Evolutionary conservation across 1,284 basidiomycete genomes (phyloP).

Genomic region (Abortiporus biennis): DNA sequence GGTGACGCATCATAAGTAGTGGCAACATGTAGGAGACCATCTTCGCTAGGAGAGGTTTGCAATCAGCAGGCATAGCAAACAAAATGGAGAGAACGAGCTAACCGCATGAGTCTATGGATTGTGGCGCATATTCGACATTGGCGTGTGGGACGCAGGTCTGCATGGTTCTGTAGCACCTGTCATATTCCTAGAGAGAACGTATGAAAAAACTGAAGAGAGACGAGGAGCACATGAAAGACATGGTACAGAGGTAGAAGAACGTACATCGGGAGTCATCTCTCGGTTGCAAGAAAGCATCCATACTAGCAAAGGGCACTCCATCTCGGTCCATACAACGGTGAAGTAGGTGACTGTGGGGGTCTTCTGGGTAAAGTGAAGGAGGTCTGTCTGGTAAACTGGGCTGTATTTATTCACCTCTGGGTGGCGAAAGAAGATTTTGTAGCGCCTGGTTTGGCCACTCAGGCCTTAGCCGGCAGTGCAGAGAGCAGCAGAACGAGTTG

Average conservation of each 20-base stretch:
- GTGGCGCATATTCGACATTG: conserved; percentile 44
- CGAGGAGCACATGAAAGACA: conserved; percentile 4
- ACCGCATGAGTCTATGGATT: conserved; percentile 60
- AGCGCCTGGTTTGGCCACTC: not conserved
- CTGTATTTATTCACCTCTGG: not conserved
- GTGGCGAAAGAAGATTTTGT: not conserved
- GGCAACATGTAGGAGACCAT: conserved; percentile 70
- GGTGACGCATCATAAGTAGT: conserved; percentile 77
- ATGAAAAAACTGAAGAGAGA: conserved; percentile 1
- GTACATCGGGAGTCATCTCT: conserved; percentile 59
- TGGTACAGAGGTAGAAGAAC: conserved; percentile 16
- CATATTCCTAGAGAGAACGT: conserved; percentile 49
- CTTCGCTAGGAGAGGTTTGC: conserved; percentile 39
- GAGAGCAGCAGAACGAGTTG: not conserved
- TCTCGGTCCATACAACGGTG: conserved; percentile 11
- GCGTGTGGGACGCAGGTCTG: conserved; percentile 45
- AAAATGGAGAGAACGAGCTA: conserved; percentile 23
- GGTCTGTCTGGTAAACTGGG: not conserved
- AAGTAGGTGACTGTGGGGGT: conserved; percentile 1
- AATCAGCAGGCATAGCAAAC: conserved; percentile 1
- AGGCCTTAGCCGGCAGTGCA: not conserved
- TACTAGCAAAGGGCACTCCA: conserved; percentile 63
- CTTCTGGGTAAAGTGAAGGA: not conserved
- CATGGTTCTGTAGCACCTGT: conserved; percentile 41
- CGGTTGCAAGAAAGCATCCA: conserved; percentile 75